Conservation (phyloP, 257 asterid species). For the Solanum clarkiae region DNA sequence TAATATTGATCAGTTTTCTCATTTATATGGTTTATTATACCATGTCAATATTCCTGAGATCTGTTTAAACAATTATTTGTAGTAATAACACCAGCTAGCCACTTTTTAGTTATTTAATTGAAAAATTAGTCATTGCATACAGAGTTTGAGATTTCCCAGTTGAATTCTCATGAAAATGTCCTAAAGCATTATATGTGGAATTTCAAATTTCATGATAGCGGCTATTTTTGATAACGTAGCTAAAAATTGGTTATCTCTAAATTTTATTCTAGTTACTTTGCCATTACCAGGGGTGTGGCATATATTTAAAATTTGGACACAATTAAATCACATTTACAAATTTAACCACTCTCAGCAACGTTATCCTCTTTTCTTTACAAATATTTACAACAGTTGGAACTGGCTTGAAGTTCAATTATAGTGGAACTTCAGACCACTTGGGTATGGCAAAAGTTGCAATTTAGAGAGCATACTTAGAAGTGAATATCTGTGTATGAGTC, state of each 20-base stretch:
- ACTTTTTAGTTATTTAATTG: neutral
- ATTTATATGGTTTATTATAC: neutral
- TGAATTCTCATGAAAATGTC: neutral
- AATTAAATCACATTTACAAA: neutral
- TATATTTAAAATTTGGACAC: neutral
- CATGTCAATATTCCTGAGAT: neutral
- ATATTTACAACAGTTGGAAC: neutral
- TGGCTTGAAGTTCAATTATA: neutral
- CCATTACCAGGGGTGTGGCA: neutral
- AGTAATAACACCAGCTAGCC: neutral
- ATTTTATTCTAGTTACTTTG: neutral
- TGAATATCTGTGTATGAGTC: neutral
- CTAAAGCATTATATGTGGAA: no score
- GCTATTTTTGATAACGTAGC: neutral
- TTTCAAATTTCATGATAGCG: neutral
- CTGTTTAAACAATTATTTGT: neutral
- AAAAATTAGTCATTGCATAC: neutral
- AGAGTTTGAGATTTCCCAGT: neutral
- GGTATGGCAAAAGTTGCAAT: neutral
- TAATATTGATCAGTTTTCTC: neutral
- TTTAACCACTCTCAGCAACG: neutral
- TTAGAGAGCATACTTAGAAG: neutral
- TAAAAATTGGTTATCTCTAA: neutral
- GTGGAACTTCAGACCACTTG: neutral
- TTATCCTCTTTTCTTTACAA: neutral